These are phyloP conservation scores for Sisymbrium altissimum DNA, from an alignment of 345 rosid species.

Conservation along the genomic window DNA sequence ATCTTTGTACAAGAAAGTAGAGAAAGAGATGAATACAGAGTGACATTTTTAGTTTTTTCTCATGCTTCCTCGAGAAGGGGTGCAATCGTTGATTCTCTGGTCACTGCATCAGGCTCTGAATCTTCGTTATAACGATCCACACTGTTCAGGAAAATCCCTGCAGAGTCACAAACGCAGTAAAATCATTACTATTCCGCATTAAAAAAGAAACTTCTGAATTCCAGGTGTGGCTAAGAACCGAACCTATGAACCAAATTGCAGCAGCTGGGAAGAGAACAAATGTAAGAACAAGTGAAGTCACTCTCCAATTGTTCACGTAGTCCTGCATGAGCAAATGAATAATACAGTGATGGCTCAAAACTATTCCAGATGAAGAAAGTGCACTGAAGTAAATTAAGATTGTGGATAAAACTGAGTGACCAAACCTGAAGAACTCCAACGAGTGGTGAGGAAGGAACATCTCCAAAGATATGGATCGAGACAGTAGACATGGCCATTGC, in stretches of 20 bases:
- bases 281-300: constrained; percentile 76
- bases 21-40: neutral
- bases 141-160: constrained; percentile 72
- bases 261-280: constrained; percentile 79
- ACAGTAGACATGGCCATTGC: constrained; percentile 99
- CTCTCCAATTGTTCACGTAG: constrained; percentile 73
- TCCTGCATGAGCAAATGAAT: constrained; percentile 48
- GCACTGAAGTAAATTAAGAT: neutral
- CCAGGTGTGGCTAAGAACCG: neutral
- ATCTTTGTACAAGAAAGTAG: neutral
- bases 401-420: neutral
- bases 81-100: constrained; percentile 40
- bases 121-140: constrained; percentile 73
- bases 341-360: neutral
- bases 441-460: constrained; percentile 98
- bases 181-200: neutral
- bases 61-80: constrained; percentile 55
- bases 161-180: neutral
- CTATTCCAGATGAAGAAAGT: neutral
- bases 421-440: constrained; percentile 93
- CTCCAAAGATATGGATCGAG: constrained; percentile 90
- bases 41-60: neutral
- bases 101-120: constrained; percentile 31
- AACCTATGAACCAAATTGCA: constrained; percentile 79
- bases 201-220: neutral